phyloP scores from a whole-genome alignment of 108 stramenopile species.

The Mediolabrus comicus region DNA sequence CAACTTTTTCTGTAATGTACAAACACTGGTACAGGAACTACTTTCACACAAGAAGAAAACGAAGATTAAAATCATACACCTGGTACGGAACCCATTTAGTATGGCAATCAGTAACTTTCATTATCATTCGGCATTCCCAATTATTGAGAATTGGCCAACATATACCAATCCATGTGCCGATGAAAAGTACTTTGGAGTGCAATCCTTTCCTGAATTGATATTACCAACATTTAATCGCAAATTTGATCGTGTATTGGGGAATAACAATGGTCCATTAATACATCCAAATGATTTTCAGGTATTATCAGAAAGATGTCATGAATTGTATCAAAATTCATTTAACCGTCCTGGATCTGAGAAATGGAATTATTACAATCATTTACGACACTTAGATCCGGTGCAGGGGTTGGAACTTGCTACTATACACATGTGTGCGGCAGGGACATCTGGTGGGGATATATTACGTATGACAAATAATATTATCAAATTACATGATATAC shows the following conservation, averaged over 20 bases:
- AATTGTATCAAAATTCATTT: neutral
- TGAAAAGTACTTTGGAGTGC: neutral
- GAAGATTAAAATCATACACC: slow-evolving; percentile 25
- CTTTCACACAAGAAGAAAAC: neutral
- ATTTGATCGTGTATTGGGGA: neutral
- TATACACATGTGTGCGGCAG: neutral
- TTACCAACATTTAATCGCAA: neutral
- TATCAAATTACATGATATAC: slow-evolving; percentile 2
- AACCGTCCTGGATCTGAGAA: neutral
- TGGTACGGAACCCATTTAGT: slow-evolving; percentile 26
- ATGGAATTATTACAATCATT: slow-evolving; percentile 9
- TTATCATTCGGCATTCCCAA: slow-evolving; percentile 31
- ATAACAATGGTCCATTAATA: neutral
- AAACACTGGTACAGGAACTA: neutral
- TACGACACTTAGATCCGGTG: neutral
- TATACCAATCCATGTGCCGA: neutral
- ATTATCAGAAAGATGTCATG: neutral
- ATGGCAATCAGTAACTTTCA: slow-evolving; percentile 25
- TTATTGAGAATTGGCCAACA: slow-evolving; percentile 14
- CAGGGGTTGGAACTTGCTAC: slow-evolving; percentile 1
- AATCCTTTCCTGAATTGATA: neutral
- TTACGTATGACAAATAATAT: slow-evolving; percentile 28
- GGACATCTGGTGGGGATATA: slow-evolving; percentile 7
- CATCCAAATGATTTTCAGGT: neutral
- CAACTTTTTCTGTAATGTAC: neutral